Conservation (phyloP, 306 rosid genomes). For the Inga oerstediana region DNA sequence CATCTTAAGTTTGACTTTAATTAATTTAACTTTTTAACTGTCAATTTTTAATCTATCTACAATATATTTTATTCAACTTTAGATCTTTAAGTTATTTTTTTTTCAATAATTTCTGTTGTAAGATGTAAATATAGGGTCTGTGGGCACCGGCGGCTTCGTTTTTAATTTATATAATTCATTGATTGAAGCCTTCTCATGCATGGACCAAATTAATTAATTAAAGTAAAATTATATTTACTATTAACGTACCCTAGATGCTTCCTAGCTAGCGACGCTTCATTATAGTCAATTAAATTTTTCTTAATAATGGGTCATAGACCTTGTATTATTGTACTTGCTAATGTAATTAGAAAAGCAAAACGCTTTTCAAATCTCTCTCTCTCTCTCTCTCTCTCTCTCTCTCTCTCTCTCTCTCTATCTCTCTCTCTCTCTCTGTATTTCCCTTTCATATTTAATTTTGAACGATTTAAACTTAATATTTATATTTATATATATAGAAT, state of each 20-base stretch:
- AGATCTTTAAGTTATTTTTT: not conserved
- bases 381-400: not conserved
- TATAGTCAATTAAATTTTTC: not conserved
- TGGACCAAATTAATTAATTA: not conserved
- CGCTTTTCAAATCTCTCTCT: not conserved
- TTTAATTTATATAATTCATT: not conserved
- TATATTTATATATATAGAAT: no score
- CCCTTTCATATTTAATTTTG: not conserved
- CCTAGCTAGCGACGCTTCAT: not conserved
- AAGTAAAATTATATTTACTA: not conserved
- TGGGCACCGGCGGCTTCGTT: not conserved
- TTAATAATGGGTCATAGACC: not conserved
- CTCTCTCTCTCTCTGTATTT: not conserved
- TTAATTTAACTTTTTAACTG: slow-evolving; percentile 39
- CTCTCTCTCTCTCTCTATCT: not conserved
- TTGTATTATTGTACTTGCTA: not conserved
- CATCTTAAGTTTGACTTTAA: slow-evolving; percentile 88
- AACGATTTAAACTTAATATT: no score
- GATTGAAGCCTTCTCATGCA: not conserved
- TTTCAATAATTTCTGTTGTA: not conserved
- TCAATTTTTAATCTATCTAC: slow-evolving; percentile 1
- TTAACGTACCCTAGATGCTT: not conserved
- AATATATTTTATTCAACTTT: slow-evolving; percentile 19
- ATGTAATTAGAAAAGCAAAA: not conserved
- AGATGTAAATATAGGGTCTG: not conserved